phyloP scores from a whole-genome alignment of 345 rosid genomes.

The Conringia planisiliqua region DNA sequence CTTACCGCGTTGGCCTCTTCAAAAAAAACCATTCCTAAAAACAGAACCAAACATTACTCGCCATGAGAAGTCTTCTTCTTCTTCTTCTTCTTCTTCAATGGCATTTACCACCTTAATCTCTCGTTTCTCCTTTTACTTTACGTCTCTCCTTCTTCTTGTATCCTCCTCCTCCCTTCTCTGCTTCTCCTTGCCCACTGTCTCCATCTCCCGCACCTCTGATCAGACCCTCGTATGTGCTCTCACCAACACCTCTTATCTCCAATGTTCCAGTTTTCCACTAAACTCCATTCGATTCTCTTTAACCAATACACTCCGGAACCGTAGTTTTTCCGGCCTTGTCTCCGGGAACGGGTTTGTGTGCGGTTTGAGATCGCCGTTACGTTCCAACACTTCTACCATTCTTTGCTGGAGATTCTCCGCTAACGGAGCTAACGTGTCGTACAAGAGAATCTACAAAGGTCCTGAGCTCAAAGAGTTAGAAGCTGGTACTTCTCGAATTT shows the following conservation, averaged over 20 bases:
- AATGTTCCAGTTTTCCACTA: conserved; percentile 46
- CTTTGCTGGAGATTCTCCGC: conserved; percentile 60
- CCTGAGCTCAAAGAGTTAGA: conserved; percentile 39
- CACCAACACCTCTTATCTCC: conserved; percentile 26
- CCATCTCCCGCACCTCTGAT: conserved; percentile 47
- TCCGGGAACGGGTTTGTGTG: conserved; percentile 69
- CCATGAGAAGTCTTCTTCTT: conserved; percentile 8
- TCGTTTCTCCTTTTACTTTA: not conserved
- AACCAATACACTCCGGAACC: not conserved
- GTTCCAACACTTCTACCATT: conserved; percentile 35
- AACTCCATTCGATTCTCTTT: conserved; percentile 23
- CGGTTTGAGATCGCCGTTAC: conserved; percentile 26
- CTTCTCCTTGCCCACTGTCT: conserved; percentile 49
- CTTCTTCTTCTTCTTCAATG: conserved; percentile 13
- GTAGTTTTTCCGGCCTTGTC: conserved; percentile 46
- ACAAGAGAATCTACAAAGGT: conserved; percentile 43
- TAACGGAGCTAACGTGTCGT: conserved; percentile 8
- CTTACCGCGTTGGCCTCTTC: conserved; percentile 23
- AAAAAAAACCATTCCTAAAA: not conserved
- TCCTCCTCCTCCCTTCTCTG: conserved; percentile 6
- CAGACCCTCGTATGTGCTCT: conserved; percentile 55
- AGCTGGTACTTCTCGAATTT: conserved; percentile 48
- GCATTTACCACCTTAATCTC: not conserved
- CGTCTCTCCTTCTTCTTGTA: conserved; percentile 1
- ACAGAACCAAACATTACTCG: conserved; percentile 6